These are phyloP conservation scores for Terana coerulea DNA, from an alignment of 768 basidiomycete genomes.

Conservation along the genomic window DNA sequence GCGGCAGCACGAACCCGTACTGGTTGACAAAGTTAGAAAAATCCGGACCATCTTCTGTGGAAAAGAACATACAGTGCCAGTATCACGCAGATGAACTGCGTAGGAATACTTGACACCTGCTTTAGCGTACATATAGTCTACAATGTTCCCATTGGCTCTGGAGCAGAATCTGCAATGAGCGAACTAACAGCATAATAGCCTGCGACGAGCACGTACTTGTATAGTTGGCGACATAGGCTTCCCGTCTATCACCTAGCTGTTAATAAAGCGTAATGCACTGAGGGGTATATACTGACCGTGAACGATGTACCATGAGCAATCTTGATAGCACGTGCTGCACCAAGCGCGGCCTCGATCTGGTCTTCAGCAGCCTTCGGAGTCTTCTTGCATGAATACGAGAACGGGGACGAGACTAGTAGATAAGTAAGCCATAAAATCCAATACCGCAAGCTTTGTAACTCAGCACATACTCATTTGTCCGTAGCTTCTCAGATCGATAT, in stretches of 20 bases:
- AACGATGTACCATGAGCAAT: slow-evolving; percentile 53
- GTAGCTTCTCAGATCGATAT: slow-evolving; percentile 76
- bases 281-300: slow-evolving; percentile 33
- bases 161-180: slow-evolving; percentile 9
- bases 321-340: slow-evolving; percentile 55
- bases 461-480: slow-evolving; percentile 70
- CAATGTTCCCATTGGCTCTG: slow-evolving; percentile 57
- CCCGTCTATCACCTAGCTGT: slow-evolving; percentile 33
- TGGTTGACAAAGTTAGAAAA: slow-evolving; percentile 22
- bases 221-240: slow-evolving; percentile 41
- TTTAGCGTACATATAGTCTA: slow-evolving; percentile 62
- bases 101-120: slow-evolving; percentile 60
- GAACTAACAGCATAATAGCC: background rate
- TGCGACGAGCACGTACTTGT: slow-evolving; percentile 30
- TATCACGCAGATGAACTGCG: slow-evolving; percentile 63
- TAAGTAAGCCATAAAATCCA: too few relatives aligned
- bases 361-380: slow-evolving; percentile 71
- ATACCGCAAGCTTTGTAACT: too few relatives aligned
- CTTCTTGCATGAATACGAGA: slow-evolving; percentile 63
- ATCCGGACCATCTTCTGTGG: background rate
- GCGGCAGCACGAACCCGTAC: slow-evolving; percentile 78
- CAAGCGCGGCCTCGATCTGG: slow-evolving; percentile 66
- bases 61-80: slow-evolving; percentile 52
- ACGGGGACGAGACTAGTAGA: slow-evolving; percentile 68
- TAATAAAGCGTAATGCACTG: background rate